These are phyloP conservation scores for Wickerhamomyces hampshirensis DNA, from an alignment of 805 yeast genomes.

Conservation along the genomic window DNA sequence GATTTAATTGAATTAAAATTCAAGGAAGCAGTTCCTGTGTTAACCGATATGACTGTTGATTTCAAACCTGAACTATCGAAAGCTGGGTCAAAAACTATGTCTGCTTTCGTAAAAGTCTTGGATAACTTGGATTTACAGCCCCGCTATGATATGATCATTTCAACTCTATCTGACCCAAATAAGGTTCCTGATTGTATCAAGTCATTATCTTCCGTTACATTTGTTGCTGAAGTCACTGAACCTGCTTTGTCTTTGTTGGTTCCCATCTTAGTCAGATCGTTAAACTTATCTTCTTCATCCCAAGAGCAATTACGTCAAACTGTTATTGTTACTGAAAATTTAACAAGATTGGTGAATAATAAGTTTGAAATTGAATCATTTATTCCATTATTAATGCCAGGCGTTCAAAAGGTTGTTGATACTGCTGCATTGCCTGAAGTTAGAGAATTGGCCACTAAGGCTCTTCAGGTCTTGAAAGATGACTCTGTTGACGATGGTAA, in stretches of 20 bases:
- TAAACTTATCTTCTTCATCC: conserved; percentile 76
- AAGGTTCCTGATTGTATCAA: conserved; percentile 87
- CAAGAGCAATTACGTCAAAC: conserved; percentile 97
- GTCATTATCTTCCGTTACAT: conserved; percentile 87
- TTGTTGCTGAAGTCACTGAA: conserved; percentile 97
- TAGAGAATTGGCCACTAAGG: conserved; percentile 87
- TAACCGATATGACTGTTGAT: conserved; percentile 88
- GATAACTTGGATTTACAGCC: conserved; percentile 92
- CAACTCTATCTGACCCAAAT: conserved; percentile 85
- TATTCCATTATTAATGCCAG: conserved; percentile 87
- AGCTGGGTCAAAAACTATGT: conserved; percentile 70
- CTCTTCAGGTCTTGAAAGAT: conserved; percentile 72
- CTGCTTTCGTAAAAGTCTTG: conserved; percentile 68
- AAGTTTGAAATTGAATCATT: conserved; percentile 84
- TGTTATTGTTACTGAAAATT: conserved; percentile 90
- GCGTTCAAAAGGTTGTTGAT: conserved; percentile 79
- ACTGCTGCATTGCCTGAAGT: conserved; percentile 96
- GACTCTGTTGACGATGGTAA: conserved; percentile 73
- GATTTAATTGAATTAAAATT: conserved; percentile 83
- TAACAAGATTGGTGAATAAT: conserved; percentile 92
- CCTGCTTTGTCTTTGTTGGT: conserved; percentile 87
- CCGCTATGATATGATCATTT: conserved; percentile 77
- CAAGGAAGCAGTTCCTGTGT: conserved; percentile 71
- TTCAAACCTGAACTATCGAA: conserved; percentile 94
- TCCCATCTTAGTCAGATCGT: conserved; percentile 87